Conservation (phyloP, 2,329 filamentous ascomycete genomes). For the Verticillium alfalfae region DNA sequence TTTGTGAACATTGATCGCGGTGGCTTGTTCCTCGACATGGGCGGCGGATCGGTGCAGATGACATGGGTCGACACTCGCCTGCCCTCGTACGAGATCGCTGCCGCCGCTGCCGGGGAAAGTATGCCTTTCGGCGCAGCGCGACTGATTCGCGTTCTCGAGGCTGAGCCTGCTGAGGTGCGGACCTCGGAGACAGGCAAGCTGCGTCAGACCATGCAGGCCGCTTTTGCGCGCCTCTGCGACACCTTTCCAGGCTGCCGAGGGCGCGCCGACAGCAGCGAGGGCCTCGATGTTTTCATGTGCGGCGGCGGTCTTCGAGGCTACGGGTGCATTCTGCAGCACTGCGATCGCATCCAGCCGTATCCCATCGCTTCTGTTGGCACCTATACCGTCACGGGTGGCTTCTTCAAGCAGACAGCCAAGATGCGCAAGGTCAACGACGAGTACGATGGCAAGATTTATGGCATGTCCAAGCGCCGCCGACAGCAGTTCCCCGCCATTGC, state of each 20-base stretch:
- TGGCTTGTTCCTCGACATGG: constrained; percentile 81
- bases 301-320: constrained; percentile 89
- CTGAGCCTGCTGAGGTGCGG: constrained; percentile 30
- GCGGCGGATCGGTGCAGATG: constrained; percentile 66
- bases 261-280: constrained; percentile 16
- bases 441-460: constrained; percentile 57
- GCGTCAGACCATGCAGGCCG: constrained; percentile 48
- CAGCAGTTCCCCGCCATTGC: constrained; percentile 80
- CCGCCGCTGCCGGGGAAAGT: constrained; percentile 49
- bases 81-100: constrained; percentile 42
- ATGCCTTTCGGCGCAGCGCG: constrained; percentile 58
- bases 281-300: constrained; percentile 74
- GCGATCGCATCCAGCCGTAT: constrained; percentile 68
- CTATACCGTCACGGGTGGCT: constrained; percentile 58
- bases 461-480: constrained; percentile 74
- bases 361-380: constrained; percentile 79
- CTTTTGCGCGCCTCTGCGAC: constrained; percentile 49
- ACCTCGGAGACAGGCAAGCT: constrained; percentile 50
- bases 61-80: constrained; percentile 51
- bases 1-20: constrained; percentile 54
- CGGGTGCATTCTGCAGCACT: constrained; percentile 82
- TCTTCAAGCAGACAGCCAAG: constrained; percentile 50
- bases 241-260: constrained; percentile 42
- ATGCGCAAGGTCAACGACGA: constrained; percentile 47
- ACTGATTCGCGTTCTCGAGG: constrained; percentile 43